phyloP scores from a whole-genome alignment of 2,329 filamentous ascomycete genomes.

The Pseudogymnoascus sp. region DNA sequence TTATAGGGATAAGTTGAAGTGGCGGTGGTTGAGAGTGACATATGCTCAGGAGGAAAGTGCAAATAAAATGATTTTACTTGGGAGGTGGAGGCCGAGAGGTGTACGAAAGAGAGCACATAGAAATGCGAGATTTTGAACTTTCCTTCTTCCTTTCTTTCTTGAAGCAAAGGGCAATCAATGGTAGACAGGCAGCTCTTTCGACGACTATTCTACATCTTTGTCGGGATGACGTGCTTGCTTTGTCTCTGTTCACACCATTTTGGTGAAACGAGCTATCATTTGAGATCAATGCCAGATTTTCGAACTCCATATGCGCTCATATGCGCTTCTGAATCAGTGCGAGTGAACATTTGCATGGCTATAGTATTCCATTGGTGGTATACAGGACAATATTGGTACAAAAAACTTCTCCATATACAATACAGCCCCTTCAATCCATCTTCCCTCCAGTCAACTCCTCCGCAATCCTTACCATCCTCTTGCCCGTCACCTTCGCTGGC shows the following conservation, averaged over 20 bases:
- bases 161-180: not conserved
- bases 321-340: not conserved
- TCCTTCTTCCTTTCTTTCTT: not conserved
- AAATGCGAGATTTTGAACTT: not conserved
- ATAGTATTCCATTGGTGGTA: conserved; percentile 7
- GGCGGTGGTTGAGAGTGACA: no score
- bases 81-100: not conserved
- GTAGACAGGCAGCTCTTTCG: not conserved
- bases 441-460: conserved; percentile 62
- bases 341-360: not conserved
- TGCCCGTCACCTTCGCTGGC: conserved; percentile 36
- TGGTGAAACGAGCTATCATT: not conserved
- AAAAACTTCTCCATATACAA: not conserved
- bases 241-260: not conserved
- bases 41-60: not conserved
- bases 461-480: conserved; percentile 54
- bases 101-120: not conserved
- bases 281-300: not conserved
- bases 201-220: not conserved
- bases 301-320: not conserved
- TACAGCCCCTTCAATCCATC: conserved; percentile 30
- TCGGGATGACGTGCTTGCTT: no score
- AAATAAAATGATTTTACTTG: not conserved
- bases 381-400: conserved; percentile 7
- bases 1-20: no score